Percentiles rank a stretch among this genome's conserved stretches.
These are phyloP conservation scores for Fusarium dimerum DNA, from an alignment of 2,329 filamentous ascomycete genomes.

Conservation along the genomic window DNA sequence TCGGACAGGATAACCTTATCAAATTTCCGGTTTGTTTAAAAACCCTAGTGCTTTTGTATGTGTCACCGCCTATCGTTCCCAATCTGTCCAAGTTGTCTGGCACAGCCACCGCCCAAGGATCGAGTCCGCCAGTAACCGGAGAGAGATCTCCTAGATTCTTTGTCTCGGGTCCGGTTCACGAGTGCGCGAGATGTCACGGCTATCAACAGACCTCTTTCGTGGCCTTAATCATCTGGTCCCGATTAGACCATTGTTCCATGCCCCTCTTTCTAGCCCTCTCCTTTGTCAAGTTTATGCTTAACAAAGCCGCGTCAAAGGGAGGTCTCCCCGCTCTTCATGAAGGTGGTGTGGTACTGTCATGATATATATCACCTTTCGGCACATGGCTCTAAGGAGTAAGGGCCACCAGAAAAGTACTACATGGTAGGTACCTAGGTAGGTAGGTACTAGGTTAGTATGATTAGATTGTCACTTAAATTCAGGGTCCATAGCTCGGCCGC, in stretches of 20 bases:
- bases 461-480: neutral
- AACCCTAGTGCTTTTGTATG: neutral
- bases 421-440: too few species aligned
- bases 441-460: too few species aligned
- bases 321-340: neutral
- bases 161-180: too few species aligned
- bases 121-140: neutral
- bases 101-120: neutral
- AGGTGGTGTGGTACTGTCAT: neutral
- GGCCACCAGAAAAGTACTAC: too few species aligned
- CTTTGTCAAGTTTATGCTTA: neutral
- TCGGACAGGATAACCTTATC: neutral
- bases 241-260: neutral
- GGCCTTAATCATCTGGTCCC: neutral
- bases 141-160: too few species aligned
- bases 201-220: too few species aligned
- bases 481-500: neutral
- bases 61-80: neutral
- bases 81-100: neutral
- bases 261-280: neutral
- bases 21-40: neutral
- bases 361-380: neutral
- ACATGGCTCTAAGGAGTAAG: neutral
- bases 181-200: too few species aligned
- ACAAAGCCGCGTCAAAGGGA: neutral